phyloP scores from a whole-genome alignment of 2,329 filamentous ascomycete species.

The Calonectria pseudoturangicola region DNA sequence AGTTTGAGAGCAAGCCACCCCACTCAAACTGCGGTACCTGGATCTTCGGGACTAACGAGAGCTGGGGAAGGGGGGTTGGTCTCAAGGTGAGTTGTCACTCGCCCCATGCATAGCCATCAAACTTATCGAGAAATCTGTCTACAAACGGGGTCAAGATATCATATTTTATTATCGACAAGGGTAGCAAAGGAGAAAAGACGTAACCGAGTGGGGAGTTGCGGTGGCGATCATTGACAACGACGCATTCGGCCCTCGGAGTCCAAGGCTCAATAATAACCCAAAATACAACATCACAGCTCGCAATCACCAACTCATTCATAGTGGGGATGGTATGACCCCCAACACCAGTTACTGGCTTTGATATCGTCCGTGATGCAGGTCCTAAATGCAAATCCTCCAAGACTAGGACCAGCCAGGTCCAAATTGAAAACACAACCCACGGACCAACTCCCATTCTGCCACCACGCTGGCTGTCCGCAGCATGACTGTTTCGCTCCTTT shows the following conservation, averaged over 20 bases:
- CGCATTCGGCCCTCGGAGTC: slow-evolving; percentile 13
- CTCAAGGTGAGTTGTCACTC: slow-evolving; percentile 38
- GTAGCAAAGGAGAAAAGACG: background rate
- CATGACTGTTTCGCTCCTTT: background rate
- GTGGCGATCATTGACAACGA: slow-evolving; percentile 12
- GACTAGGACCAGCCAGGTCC: background rate
- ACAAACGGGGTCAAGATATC: slow-evolving; percentile 3
- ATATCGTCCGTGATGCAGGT: slow-evolving; percentile 51
- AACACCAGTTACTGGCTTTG: slow-evolving; percentile 6
- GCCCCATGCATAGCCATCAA: slow-evolving; percentile 34
- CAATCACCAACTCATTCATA: background rate
- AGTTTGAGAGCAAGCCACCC: background rate
- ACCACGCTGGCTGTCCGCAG: background rate
- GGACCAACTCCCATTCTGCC: background rate
- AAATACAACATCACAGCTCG: slow-evolving; percentile 2
- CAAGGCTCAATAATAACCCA: background rate
- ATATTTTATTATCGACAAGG: slow-evolving; percentile 14
- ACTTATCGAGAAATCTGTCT: slow-evolving; percentile 19
- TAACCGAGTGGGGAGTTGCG: slow-evolving; percentile 16
- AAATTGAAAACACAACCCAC: background rate
- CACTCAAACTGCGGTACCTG: slow-evolving; percentile 22
- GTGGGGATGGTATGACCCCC: background rate
- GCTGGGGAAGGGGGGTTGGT: slow-evolving; percentile 18
- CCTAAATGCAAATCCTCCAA: slow-evolving; percentile 48
- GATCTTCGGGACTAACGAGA: slow-evolving; percentile 15